Evolutionary conservation across 2,329 filamentous ascomycete species (phyloP), one percentile per base, ranked within the genome.

Genomic region (Ceratocystiopsis sp.): DNA sequence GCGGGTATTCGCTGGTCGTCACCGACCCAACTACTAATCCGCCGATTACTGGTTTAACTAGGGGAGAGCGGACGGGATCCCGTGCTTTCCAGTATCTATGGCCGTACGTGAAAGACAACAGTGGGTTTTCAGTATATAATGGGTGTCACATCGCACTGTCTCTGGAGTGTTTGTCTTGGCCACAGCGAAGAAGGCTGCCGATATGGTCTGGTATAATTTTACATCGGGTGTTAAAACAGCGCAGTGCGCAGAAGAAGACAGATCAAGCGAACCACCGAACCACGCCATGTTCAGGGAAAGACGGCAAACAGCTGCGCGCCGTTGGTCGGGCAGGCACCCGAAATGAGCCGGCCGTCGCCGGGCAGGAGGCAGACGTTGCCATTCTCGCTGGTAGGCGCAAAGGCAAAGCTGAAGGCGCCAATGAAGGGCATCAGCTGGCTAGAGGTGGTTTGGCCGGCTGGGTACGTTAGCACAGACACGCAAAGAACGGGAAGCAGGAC

Each of bases 341-440:
- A 54, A 1, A 50, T 46, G 9, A 60, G 48, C 37, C 53, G 54
- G 6, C 43, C 47, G 11, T 55, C 49, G 12, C 62, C 63, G 17
- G 59, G 53, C 6, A 66, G 53, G 36, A 71, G 54, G 46, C 68
- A 72, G 3, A 59, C 63, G 40, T 54, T 53, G 41, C 61, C 63
- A 18, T 59, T 57, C 43, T 62, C 64, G 42, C 62, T 67, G 16
- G 56, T 53, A 0, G 69, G 69, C 11, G 64, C 60, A 18, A 72
- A 59, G 0, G 62, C 54, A 35, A 73, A 61, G 45, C 56, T 60
- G 2, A 55, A 54, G 18, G 58, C 56, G 1, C 61, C 64, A 4
- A 56, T 58, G 45, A 68, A 72, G 2, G 63, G 63, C 47, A 71
- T 62, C 9, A 73, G 54, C 50, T 74, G 70, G 19, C 62, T 65